Percentiles rank a stretch among this genome's conserved stretches.
phyloP scores from a whole-genome alignment of 208 protist species.

The Wallacemonas collosoma region DNA sequence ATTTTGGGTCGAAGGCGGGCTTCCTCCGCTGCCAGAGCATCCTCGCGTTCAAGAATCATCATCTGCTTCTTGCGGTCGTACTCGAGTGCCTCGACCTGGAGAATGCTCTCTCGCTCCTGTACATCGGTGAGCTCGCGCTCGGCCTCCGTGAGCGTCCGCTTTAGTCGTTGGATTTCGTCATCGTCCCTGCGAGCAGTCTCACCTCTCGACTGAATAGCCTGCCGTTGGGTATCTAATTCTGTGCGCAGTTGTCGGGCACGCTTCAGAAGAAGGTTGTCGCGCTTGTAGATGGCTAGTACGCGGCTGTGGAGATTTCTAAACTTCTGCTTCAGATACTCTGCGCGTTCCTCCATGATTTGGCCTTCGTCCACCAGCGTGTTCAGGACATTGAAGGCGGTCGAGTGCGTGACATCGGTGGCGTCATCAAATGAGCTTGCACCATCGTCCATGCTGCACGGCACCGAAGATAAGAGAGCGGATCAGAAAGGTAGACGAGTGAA shows the following conservation, averaged over 20 bases:
- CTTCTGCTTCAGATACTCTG: constrained; percentile 81
- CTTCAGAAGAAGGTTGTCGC: constrained; percentile 89
- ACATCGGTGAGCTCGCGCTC: constrained; percentile 79
- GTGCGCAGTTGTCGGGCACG: constrained; percentile 82
- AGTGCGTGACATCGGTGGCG: constrained; percentile 87
- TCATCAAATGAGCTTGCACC: constrained; percentile 42
- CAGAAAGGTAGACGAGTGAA: neutral
- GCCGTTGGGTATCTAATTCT: constrained; percentile 76
- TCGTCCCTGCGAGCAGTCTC: constrained; percentile 82
- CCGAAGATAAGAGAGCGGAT: constrained; percentile 10
- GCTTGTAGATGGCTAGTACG: constrained; percentile 88
- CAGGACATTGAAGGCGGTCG: constrained; percentile 77
- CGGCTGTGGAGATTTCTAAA: constrained; percentile 88
- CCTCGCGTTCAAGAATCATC: constrained; percentile 86
- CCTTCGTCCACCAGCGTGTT: constrained; percentile 89
- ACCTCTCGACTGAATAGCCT: constrained; percentile 64
- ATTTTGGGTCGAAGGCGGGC: constrained; percentile 85
- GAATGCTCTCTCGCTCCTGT: constrained; percentile 89
- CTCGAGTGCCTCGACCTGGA: constrained; percentile 92
- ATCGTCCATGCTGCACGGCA: neutral
- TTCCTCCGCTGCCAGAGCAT: constrained; percentile 88
- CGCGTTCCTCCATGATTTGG: constrained; percentile 82
- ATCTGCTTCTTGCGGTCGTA: constrained; percentile 90
- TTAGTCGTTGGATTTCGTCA: constrained; percentile 82
- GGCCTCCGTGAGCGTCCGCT: constrained; percentile 65